phyloP scores from a whole-genome alignment of 805 yeast species.

The Starmerella bombi region DNA sequence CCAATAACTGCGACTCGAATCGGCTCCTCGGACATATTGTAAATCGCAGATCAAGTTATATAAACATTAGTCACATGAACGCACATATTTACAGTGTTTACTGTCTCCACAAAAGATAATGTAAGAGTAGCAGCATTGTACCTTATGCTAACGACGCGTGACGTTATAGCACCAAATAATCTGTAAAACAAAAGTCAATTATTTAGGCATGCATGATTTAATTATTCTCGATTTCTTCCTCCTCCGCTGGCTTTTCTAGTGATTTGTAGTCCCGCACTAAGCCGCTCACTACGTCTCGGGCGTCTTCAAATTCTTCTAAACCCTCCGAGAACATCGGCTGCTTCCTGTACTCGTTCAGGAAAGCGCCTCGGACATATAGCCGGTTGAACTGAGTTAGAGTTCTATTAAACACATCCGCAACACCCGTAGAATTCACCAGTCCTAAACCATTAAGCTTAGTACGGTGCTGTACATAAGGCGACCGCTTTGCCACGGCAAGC shows the following conservation, averaged over 20 bases:
- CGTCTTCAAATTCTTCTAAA: constrained; percentile 62
- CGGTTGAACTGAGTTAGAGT: constrained; percentile 67
- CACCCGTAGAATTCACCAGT: constrained; percentile 70
- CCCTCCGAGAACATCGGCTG: constrained; percentile 32
- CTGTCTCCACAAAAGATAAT: too few relatives aligned
- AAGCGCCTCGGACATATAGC: constrained; percentile 68
- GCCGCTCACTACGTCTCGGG: constrained; percentile 48
- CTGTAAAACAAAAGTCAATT: too few relatives aligned
- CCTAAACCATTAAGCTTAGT: constrained; percentile 61
- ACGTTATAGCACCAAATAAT: too few relatives aligned
- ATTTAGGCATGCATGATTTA: too few relatives aligned
- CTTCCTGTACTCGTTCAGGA: constrained; percentile 58
- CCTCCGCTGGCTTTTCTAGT: constrained; percentile 6
- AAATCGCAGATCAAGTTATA: not conserved
- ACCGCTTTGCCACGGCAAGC: constrained; percentile 59
- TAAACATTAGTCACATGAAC: not conserved
- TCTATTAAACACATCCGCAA: constrained; percentile 50
- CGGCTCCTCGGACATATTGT: constrained; percentile 26
- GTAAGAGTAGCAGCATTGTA: too few relatives aligned
- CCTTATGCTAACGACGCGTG: too few relatives aligned
- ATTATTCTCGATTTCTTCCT: too few relatives aligned
- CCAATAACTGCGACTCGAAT: constrained; percentile 85
- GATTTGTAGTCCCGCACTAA: constrained; percentile 59
- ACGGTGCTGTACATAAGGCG: constrained; percentile 41
- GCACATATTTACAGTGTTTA: not conserved